phyloP scores from a whole-genome alignment of 108 stramenopile genomes.

The Cyclotella cryptica region DNA sequence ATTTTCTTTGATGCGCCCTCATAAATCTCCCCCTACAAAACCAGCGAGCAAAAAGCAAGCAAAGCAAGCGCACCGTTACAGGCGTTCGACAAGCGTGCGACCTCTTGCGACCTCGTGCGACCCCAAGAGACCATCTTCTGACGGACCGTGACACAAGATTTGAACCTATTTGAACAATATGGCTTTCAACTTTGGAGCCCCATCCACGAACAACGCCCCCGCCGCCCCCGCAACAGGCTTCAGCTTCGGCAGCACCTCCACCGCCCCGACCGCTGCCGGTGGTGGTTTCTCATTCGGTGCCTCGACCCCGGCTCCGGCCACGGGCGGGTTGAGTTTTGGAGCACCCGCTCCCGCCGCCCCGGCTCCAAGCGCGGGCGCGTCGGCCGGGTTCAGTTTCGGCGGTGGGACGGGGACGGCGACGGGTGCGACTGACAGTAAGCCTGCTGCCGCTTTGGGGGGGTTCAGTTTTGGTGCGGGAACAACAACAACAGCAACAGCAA shows the following conservation, averaged over 20 bases:
- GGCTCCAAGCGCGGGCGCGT: not conserved
- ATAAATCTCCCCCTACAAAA: too few relatives aligned
- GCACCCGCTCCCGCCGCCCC: not conserved
- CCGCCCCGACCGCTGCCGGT: slow-evolving; percentile 27
- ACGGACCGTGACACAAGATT: not conserved
- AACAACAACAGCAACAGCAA: too few relatives aligned
- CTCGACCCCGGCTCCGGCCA: not conserved
- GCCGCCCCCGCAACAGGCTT: slow-evolving; percentile 37
- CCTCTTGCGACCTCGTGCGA: too few relatives aligned
- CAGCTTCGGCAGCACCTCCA: slow-evolving; percentile 29
- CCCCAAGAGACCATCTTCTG: too few relatives aligned
- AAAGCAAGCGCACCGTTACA: too few relatives aligned
- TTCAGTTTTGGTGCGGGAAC: too few relatives aligned
- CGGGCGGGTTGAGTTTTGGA: slow-evolving; percentile 10
- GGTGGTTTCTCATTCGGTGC: slow-evolving; percentile 33
- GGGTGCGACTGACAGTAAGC: not conserved
- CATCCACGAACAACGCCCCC: slow-evolving; percentile 22
- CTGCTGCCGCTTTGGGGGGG: not conserved
- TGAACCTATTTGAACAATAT: too few relatives aligned
- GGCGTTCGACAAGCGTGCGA: too few relatives aligned
- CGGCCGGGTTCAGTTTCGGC: not conserved
- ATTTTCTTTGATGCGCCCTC: too few relatives aligned
- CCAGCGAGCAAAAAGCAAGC: too few relatives aligned
- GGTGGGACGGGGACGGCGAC: not conserved
- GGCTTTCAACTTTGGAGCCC: slow-evolving; percentile 40